Evolutionary conservation across 495 filamentous ascomycete species (phyloP).

Genomic region (Penicillium lividum): DNA sequence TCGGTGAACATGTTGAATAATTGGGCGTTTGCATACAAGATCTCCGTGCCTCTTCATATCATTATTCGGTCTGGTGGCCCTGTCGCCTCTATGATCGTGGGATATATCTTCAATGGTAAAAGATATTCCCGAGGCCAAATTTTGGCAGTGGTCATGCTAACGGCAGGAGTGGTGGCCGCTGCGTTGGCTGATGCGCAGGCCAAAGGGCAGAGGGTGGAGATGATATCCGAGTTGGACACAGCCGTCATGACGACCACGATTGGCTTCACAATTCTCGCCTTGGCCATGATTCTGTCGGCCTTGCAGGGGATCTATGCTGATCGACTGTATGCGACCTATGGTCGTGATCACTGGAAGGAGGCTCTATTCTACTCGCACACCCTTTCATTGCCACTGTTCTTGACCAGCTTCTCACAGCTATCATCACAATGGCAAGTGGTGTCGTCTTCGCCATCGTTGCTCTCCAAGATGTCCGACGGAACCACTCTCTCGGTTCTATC

Average conservation of each 20-base stretch:
- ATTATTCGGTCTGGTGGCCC: slow-evolving; percentile 93
- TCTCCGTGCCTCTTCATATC: slow-evolving; percentile 95
- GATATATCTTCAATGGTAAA: slow-evolving; percentile 76
- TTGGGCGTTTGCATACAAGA: slow-evolving; percentile 94
- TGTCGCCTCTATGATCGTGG: slow-evolving; percentile 88
- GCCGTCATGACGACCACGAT: slow-evolving; percentile 54
- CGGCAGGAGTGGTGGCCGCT: slow-evolving; percentile 78
- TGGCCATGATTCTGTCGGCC: slow-evolving; percentile 87
- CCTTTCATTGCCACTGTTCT: slow-evolving; percentile 70
- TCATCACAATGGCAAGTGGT: slow-evolving; percentile 49
- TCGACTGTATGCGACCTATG: slow-evolving; percentile 79
- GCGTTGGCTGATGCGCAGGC: slow-evolving; percentile 85
- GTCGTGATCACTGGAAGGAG: slow-evolving; percentile 85
- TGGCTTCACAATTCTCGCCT: slow-evolving; percentile 79
- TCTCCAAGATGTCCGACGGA: slow-evolving; percentile 19
- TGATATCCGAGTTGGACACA: slow-evolving; percentile 16
- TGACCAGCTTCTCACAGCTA: slow-evolving; percentile 49
- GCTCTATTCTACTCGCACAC: slow-evolving; percentile 93
- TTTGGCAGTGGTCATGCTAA: slow-evolving; percentile 75
- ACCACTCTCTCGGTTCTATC: neutral
- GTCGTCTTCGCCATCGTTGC: slow-evolving; percentile 46
- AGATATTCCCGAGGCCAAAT: slow-evolving; percentile 79
- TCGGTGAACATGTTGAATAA: slow-evolving; percentile 94
- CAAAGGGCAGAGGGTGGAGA: slow-evolving; percentile 59
- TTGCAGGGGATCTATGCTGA: slow-evolving; percentile 96